These are phyloP conservation scores for Rehmannia glutinosa DNA, from an alignment of 257 asterid genomes.

Conservation along the genomic window DNA sequence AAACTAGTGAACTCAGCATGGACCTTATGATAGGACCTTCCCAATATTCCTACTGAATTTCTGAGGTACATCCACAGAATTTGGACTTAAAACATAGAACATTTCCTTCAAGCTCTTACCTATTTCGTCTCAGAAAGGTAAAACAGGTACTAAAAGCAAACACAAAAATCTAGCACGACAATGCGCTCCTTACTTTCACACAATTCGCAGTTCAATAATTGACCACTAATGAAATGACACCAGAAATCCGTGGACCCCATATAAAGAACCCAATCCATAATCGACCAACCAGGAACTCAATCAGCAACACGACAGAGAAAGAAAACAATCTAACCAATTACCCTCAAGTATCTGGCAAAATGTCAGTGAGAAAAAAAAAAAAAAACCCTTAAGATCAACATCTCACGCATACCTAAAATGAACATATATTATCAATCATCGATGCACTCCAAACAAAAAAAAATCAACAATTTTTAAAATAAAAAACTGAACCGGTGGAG, in stretches of 20 bases:
- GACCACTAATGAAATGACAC: not conserved
- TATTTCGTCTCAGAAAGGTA: not conserved
- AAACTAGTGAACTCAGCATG: not conserved
- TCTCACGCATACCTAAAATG: not conserved
- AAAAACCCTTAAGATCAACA: not conserved
- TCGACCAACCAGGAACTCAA: not conserved
- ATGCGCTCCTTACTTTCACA: not conserved
- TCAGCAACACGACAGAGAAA: not conserved
- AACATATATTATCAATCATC: conserved; percentile 1
- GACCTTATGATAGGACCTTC: not conserved
- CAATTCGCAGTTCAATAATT: not conserved
- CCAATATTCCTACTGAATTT: not conserved
- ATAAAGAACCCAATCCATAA: not conserved
- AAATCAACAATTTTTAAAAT: not conserved
- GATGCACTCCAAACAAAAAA: not conserved
- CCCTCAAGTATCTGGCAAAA: not conserved
- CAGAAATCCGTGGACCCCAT: not conserved
- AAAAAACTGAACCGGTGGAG: conserved; percentile 66
- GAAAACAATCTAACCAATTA: not conserved
- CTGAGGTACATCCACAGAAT: not conserved
- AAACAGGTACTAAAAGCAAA: not conserved
- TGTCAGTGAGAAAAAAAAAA: not conserved
- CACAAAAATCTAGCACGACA: not conserved
- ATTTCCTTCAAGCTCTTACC: not conserved
- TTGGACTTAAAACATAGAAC: not conserved